These are phyloP conservation scores for Pseudozyma hubeiensis DNA, from an alignment of 1,284 basidiomycete genomes.

Conservation along the genomic window DNA sequence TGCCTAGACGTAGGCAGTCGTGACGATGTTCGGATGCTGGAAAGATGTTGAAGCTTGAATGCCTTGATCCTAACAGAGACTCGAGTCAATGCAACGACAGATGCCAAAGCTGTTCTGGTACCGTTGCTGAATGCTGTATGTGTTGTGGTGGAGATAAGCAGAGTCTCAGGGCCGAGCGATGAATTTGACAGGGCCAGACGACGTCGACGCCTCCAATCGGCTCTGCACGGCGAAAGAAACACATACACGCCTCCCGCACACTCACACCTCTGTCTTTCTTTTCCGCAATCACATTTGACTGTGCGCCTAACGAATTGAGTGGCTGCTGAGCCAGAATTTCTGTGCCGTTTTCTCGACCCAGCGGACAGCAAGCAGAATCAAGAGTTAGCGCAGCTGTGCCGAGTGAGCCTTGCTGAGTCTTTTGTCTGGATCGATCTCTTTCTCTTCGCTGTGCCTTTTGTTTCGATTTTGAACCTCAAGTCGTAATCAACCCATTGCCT, in stretches of 20 bases:
- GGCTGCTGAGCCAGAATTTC: slow-evolving; percentile 7
- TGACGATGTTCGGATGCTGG: background rate
- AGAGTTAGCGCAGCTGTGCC: background rate
- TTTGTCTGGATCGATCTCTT: background rate
- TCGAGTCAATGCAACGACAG: slow-evolving; percentile 1
- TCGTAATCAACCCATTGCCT: background rate
- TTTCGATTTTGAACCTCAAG: background rate
- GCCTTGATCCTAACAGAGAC: background rate
- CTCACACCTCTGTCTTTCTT: slow-evolving; percentile 4
- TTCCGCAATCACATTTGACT: slow-evolving; percentile 5
- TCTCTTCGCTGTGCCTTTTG: background rate
- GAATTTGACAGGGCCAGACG: slow-evolving; percentile 21
- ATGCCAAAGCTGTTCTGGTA: slow-evolving; percentile 8
- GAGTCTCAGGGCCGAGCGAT: slow-evolving; percentile 2
- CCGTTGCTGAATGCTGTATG: slow-evolving; percentile 21
- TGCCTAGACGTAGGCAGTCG: slow-evolving; percentile 30
- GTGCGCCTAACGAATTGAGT: background rate
- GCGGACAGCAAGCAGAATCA: background rate
- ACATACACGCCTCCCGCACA: slow-evolving; percentile 3
- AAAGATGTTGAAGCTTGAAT: background rate
- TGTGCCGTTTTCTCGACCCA: slow-evolving; percentile 1
- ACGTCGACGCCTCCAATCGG: slow-evolving; percentile 24
- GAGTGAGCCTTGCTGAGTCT: background rate
- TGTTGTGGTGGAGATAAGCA: slow-evolving; percentile 21
- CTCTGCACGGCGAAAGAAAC: slow-evolving; percentile 6